Evolutionary conservation across 2,329 filamentous ascomycete species (phyloP), one percentile per base, ranked within the genome.

Genomic region (Pseudogymnoascus sp.): DNA sequence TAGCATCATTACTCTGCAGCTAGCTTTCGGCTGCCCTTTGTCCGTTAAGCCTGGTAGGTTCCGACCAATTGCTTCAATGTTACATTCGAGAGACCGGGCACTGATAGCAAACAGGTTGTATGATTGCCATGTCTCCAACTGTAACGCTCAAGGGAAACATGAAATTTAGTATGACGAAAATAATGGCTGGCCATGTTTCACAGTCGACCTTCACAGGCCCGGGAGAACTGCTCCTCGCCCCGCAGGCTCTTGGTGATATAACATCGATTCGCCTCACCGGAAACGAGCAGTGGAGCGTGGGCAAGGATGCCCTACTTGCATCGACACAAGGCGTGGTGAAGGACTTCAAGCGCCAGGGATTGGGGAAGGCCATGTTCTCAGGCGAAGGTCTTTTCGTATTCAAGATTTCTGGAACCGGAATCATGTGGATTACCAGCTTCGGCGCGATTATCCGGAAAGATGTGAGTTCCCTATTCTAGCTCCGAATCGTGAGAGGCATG

Each of bases 371-470:
- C 19, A 90, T 98, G 76, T 98, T 99, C 75, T 92, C 88, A 19
- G 95, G 95, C 0, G 95, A 98, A 75, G 95, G 95, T 0, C 73
- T 97, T 28, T 98, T 92, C 75, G 86, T 97, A 10, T 96, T 96
- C 76, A 93, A 90, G 74, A 89, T 98, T 8, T 84, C 81, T 12
- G 93, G 93, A 0, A 83, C 81, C 6, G 95, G 95, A 0, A 78
- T 98, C 37, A 72, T 96, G 41, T 99, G 93, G 91, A 82, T 97
- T 56, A 90, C 91, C 7, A 96, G 91, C 71, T 95, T 99, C 70
- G 95, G 95, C 6, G 95, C 95, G 5, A 96, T 99, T 65, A 91
- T 98, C 66, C 84, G 89, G 71, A 98, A 98, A 78, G 92, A 97
- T 74, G 90, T 96, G 73, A 79, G 89, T 82, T 43, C 28, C 35